Conservation (phyloP, 805 yeast genomes). For the Soucietia sequanensis region DNA sequence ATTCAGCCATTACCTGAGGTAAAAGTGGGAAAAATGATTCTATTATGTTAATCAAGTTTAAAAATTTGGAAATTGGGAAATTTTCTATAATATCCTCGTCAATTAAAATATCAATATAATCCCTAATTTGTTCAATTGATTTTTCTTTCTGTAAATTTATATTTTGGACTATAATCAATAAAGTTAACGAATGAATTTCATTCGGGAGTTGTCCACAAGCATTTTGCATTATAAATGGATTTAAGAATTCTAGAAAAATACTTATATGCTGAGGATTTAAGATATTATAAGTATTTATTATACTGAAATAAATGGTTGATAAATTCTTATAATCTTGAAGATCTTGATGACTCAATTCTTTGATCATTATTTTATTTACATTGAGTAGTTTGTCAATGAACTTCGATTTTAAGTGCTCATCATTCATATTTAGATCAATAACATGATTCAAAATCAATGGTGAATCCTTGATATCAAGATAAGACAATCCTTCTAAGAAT, state of each 20-base stretch:
- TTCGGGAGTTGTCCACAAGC: conserved; percentile 6
- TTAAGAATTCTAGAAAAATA: conserved; percentile 16
- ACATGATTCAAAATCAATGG: conserved; percentile 13
- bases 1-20: conserved; percentile 19
- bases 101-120: conserved; percentile 20
- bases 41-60: conserved; percentile 19
- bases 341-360: conserved; percentile 1
- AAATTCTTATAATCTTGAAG: conserved; percentile 7
- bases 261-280: conserved; percentile 18
- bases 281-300: conserved; percentile 18
- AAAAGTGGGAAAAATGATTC: conserved; percentile 26
- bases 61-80: conserved; percentile 11
- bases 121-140: conserved; percentile 15
- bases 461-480: conserved; percentile 10
- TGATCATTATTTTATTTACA: conserved; percentile 1
- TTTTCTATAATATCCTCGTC: conserved; percentile 10
- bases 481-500: conserved; percentile 13
- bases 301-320: conserved; percentile 15
- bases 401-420: background rate
- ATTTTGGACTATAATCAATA: conserved; percentile 21
- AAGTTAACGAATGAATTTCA: conserved; percentile 12
- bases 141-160: conserved; percentile 13
- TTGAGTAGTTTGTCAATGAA: conserved; percentile 7
- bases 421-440: background rate
- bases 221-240: conserved; percentile 8